Evolutionary conservation across 1,139 yeast genomes (phyloP).

Genomic region (Yamadazyma triangularis): DNA sequence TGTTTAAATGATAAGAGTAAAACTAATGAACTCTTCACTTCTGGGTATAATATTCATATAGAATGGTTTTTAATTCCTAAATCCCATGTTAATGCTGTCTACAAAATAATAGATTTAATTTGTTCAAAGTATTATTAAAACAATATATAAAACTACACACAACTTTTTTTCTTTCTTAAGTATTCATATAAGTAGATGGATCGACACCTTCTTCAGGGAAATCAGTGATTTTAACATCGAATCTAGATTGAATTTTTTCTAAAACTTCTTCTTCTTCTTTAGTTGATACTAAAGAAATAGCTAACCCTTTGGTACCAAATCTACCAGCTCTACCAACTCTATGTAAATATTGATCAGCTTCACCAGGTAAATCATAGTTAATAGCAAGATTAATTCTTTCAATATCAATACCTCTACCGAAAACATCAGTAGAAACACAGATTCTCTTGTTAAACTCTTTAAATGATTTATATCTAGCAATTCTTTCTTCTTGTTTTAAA

Average conservation of each 20-base stretch:
- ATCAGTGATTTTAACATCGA: conserved; percentile 90
- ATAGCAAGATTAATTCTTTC: conserved; percentile 98
- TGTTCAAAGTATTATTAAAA: conserved; percentile 1
- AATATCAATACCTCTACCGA: conserved; percentile 99
- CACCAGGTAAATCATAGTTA: conserved; percentile 87
- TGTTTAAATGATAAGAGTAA: conserved; percentile 16
- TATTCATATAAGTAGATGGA: conserved; percentile 96
- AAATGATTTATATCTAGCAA: conserved; percentile 91
- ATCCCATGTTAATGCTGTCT: conserved; percentile 31
- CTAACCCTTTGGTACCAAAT: conserved; percentile 98
- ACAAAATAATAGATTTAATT: conserved; percentile 32
- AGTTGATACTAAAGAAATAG: conserved; percentile 82
- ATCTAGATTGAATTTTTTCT: conserved; percentile 92
- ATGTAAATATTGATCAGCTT: conserved; percentile 97
- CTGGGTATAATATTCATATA: conserved; percentile 36
- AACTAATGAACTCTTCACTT: conserved; percentile 7
- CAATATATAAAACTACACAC: not conserved
- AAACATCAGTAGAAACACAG: conserved; percentile 97
- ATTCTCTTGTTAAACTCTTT: conserved; percentile 98
- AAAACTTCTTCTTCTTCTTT: conserved; percentile 88
- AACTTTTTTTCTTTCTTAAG: conserved; percentile 31
- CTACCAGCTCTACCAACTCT: conserved; percentile 99
- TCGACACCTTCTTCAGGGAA: conserved; percentile 99
- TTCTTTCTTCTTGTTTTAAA: conserved; percentile 96
- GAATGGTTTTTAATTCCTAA: conserved; percentile 61